Conservation (phyloP, 805 yeast species). For the Metschnikowia proteae region DNA sequence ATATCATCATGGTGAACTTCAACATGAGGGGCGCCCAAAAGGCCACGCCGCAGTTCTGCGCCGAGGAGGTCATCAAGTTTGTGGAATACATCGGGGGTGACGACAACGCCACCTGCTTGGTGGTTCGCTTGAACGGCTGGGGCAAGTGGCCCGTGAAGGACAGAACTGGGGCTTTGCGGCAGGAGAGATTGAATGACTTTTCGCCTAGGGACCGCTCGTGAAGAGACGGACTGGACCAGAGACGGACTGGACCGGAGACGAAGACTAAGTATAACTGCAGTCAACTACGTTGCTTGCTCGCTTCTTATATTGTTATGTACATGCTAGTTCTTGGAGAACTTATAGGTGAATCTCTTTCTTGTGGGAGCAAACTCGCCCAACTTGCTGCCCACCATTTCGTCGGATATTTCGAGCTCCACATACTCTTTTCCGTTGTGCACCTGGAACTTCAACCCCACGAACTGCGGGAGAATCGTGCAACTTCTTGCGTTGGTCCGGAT, state of each 20-base stretch:
- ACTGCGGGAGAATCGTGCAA: slow-evolving; percentile 92
- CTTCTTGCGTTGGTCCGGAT: slow-evolving; percentile 94
- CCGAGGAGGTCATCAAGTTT: slow-evolving; percentile 79
- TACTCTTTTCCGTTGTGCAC: slow-evolving; percentile 95
- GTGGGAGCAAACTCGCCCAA: slow-evolving; percentile 95
- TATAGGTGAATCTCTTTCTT: slow-evolving; percentile 80
- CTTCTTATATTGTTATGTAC: not conserved
- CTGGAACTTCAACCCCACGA: slow-evolving; percentile 91
- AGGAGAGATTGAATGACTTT: slow-evolving; percentile 56
- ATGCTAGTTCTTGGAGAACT: slow-evolving; percentile 63
- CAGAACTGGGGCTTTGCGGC: slow-evolving; percentile 78
- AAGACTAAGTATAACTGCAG: too few species aligned
- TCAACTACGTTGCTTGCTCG: too few species aligned
- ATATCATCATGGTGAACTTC: slow-evolving; percentile 68
- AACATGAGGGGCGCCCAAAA: slow-evolving; percentile 58
- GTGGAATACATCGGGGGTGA: slow-evolving; percentile 86
- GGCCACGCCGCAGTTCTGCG: slow-evolving; percentile 83
- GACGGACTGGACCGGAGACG: too few species aligned
- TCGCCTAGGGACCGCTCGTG: slow-evolving; percentile 25
- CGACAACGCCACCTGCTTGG: slow-evolving; percentile 92
- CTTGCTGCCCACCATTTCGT: slow-evolving; percentile 95
- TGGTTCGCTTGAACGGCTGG: slow-evolving; percentile 84
- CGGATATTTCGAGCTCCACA: slow-evolving; percentile 79
- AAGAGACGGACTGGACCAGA: not conserved
- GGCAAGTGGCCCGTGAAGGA: slow-evolving; percentile 86